Base-by-base conservation (phyloP, 73 alveolate species). In the Paramecium biaurelia region DNA sequence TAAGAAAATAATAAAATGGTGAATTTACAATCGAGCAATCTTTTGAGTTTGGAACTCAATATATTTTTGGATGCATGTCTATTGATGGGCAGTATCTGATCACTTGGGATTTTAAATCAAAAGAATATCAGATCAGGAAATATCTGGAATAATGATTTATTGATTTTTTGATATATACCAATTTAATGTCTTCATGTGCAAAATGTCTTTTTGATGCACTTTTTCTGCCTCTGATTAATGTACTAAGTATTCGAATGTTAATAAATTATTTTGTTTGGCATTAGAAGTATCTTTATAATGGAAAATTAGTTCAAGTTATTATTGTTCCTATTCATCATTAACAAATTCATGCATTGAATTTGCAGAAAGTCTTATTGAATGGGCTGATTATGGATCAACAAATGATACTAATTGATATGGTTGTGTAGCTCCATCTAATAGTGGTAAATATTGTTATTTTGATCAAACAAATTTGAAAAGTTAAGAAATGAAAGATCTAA, bases 311-410 rank as follows among this genome's bases (percentile, higher is more conserved):
- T 20, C 47, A 0, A 24, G 76, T 47, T 42, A 14, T 7, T 79
- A 41, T 18, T 79, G 90, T 23, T 9, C 76, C 24, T 79, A 43
- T 34, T 38, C 34, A 43, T 43, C 90, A 21, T 43, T 57, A 21
- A 79, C 30, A 30, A 28, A 26, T 74, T 18, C 57, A 0, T 74
- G 87, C 11, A 72, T 7, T 12, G 28, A 21, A 72, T 72, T 1
- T 37, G 7, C 70, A 20, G 58, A 7, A 9, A 15, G 3, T 42
- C 42, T 26, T 45, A 4, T 76, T 42, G 34, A 6, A 18, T 43
- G 45, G 56, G 8, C 76, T 5, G 90, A 45, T 42, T 79, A 76
- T 43, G 90, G 90, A 21, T 42, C 74, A 43, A 24, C 90, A 6
- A 20, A 3, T 0, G 74, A 38, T 12, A 34, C 43, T 2, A 79